Conservation (phyloP, 2,329 filamentous ascomycete genomes). For the Arachnomyces sp. region DNA sequence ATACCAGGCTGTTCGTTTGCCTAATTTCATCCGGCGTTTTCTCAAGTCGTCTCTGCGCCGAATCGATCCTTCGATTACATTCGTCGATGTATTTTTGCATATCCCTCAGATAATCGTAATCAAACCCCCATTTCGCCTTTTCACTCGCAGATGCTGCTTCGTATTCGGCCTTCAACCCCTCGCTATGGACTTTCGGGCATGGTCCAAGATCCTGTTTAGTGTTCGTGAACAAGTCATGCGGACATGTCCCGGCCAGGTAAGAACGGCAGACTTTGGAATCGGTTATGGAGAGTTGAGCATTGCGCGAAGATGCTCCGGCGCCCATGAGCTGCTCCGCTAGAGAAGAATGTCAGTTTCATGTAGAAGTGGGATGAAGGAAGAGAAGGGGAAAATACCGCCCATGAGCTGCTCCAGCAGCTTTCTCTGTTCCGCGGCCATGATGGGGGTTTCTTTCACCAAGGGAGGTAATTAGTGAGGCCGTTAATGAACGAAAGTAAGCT, state of each 20-base stretch:
- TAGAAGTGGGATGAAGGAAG: conserved; percentile 6
- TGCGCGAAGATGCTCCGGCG: conserved; percentile 61
- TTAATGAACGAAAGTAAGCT: too few relatives aligned
- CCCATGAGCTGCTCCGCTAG: conserved; percentile 64
- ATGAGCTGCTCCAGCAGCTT: conserved; percentile 95
- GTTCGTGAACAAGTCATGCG: conserved; percentile 98
- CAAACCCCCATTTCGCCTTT: conserved; percentile 74
- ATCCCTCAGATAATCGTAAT: conserved; percentile 93
- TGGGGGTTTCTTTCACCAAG: conserved; percentile 8
- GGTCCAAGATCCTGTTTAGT: conserved; percentile 94
- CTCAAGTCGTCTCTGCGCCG: conserved; percentile 79
- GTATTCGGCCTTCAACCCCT: conserved; percentile 83
- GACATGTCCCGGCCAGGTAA: conserved; percentile 86
- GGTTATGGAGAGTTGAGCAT: conserved; percentile 74
- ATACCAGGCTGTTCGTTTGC: conserved; percentile 77
- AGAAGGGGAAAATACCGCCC: conserved; percentile 38
- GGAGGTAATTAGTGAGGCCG: too few relatives aligned
- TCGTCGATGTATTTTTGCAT: conserved; percentile 96
- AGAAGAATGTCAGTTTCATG: conserved; percentile 8
- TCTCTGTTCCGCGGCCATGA: conserved; percentile 92
- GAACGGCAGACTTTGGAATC: conserved; percentile 93
- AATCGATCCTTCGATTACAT: conserved; percentile 88
- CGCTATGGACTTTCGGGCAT: conserved; percentile 81
- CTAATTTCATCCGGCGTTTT: conserved; percentile 97
- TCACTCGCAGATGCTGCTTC: conserved; percentile 63